Base-by-base conservation (phyloP, 78 protist genomes). In the Cavenderia fasciculata region DNA sequence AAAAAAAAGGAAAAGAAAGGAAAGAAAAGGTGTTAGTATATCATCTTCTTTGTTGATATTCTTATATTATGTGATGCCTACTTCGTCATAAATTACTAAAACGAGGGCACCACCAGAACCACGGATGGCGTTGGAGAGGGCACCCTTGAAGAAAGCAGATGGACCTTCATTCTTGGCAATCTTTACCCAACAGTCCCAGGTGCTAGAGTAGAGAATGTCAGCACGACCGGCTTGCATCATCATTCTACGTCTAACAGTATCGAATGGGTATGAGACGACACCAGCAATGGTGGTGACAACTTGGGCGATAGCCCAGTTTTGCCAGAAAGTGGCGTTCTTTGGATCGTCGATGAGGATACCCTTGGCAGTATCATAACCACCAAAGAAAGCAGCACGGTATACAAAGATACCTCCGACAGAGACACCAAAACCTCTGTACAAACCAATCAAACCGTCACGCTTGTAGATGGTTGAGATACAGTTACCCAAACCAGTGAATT, bases 331-430 rank as follows among this genome's bases (percentile, higher is more conserved):
- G 72, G 73, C 82, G 29, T 82, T 44, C 93, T 75, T 70, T n/a
- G 59, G 41, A 49, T 73, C 85, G 5, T 16, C 34, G 87, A 86
- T 25, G 79, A 70, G 63, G 41, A 59, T 57, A 44, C 78, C 88
- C 78, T 87, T 93, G 75, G 93, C 79, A 40, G 99, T 71, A 66
- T 97, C 99, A 92, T 71, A 98, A 51, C 92, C 59, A 21, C 99
- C 99, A 71, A 98, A 97, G 98, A 96, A 98, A 11, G 86, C 73
- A 59, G 97, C 99, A 29, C 99, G 97, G 97, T 97, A 97, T 11
- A 93, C 94, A 59, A 98, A 70, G 95, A 97, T 96, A 93, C 99
- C 98, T 41, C 78, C 96, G 82, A 65, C 76, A 19, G 99, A 97
- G 65, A 97, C 92, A 79, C 72, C 94, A 85, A 98, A 98, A 68